A percentile compares a stretch with the other conserved stretches of the same genome.
Evolutionary conservation across 345 rosid species (phyloP).

Genomic region (Populus deltoides): DNA sequence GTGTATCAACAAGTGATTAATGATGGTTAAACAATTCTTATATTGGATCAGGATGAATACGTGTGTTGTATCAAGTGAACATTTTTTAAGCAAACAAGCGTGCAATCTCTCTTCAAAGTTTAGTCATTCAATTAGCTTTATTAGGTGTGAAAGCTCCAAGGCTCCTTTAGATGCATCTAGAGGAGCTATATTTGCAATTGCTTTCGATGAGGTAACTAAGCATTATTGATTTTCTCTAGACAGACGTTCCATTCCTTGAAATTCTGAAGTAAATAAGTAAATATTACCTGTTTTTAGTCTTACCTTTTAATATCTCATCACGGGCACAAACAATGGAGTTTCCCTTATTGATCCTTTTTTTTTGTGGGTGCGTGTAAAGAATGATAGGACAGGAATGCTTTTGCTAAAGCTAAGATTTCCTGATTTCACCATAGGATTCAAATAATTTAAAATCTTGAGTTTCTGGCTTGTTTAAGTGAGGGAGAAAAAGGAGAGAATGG

Average conservation of each 20-base stretch:
- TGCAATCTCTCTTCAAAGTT: background rate
- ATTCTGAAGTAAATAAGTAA: conserved; percentile 1
- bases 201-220: conserved; percentile 12
- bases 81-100: background rate
- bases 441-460: background rate
- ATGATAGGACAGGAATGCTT: conserved; percentile 6
- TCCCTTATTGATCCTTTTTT: background rate
- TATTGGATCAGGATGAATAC: background rate
- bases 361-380: background rate
- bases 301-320: background rate
- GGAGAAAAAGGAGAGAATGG: background rate
- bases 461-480: background rate
- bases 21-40: background rate
- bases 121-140: conserved; percentile 7
- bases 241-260: background rate
- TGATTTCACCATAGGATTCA: background rate
- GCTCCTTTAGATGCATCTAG: background rate
- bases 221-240: background rate
- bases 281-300: background rate
- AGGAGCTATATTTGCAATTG: background rate
- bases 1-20: background rate
- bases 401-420: background rate
- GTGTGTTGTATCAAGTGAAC: background rate
- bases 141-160: conserved; percentile 8
- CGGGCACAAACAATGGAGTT: background rate